A percentile compares a stretch with the other conserved stretches of the same genome.
Conservation (phyloP, 352 stramenopile species). For the Pythium dissimile region DNA sequence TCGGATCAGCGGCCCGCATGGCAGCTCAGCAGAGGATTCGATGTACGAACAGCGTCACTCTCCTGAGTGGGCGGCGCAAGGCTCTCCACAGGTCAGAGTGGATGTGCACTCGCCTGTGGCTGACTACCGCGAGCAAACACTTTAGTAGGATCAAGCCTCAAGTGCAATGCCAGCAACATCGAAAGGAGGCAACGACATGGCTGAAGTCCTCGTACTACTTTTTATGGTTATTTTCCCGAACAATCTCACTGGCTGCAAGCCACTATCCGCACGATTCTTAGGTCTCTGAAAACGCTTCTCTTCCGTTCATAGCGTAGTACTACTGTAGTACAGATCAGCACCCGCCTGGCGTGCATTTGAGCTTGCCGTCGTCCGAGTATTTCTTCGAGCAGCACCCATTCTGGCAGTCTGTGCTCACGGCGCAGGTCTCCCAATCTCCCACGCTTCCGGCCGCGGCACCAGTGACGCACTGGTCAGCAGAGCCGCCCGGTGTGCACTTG, state of each 20-base stretch:
- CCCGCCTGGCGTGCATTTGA: not conserved
- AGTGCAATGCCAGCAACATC: too few relatives aligned
- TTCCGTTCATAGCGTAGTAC: too few relatives aligned
- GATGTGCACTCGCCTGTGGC: slow-evolving; percentile 16
- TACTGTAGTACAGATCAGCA: too few relatives aligned
- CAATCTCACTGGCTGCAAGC: too few relatives aligned
- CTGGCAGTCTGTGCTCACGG: not conserved
- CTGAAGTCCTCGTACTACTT: too few relatives aligned
- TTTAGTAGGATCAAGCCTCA: too few relatives aligned
- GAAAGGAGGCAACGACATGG: too few relatives aligned
- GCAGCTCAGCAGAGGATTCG: not conserved
- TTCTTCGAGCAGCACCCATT: not conserved
- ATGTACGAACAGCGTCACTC: slow-evolving; percentile 12
- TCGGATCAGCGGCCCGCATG: slow-evolving; percentile 26
- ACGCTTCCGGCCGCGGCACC: not conserved
- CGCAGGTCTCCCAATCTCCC: not conserved
- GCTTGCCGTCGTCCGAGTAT: not conserved
- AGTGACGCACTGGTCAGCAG: not conserved
- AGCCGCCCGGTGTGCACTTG: slow-evolving; percentile 7
- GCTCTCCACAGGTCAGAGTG: slow-evolving; percentile 16
- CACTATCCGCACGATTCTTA: too few relatives aligned
- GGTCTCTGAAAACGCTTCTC: too few relatives aligned
- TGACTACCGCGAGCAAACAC: slow-evolving; percentile 14
- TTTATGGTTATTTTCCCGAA: too few relatives aligned
- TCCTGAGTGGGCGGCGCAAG: slow-evolving; percentile 20